Evolutionary conservation across 371 early-diverging fungal species (phyloP).

Genomic region (Nematocida sp.): DNA sequence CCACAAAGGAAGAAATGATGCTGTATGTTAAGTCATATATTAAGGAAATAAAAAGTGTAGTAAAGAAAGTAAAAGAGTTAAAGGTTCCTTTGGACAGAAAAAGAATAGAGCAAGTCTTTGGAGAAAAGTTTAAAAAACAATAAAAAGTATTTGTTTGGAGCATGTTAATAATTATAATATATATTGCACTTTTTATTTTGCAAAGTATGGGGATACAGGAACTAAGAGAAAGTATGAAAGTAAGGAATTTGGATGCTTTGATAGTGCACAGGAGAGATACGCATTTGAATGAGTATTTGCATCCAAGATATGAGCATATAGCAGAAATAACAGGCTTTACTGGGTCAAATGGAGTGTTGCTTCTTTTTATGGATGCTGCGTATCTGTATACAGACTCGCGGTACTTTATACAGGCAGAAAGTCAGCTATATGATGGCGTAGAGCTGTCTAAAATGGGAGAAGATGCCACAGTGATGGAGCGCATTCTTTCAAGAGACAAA

Average conservation of each 20-base stretch:
- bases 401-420: constrained; percentile 89
- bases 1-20: not conserved
- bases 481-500: constrained; percentile 26
- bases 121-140: not conserved
- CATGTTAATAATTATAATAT: not conserved
- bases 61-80: constrained; percentile 6
- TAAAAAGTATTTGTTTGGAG: not conserved
- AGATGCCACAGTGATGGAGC: constrained; percentile 67
- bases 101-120: constrained; percentile 30
- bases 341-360: constrained; percentile 84
- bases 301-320: constrained; percentile 81
- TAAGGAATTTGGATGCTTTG: constrained; percentile 54
- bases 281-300: constrained; percentile 83
- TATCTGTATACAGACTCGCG: constrained; percentile 91
- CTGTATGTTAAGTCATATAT: constrained; percentile 35
- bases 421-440: constrained; percentile 71
- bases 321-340: constrained; percentile 87
- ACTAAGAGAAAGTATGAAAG: constrained; percentile 3
- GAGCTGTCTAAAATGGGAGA: constrained; percentile 71
- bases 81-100: constrained; percentile 10
- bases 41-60: constrained; percentile 33
- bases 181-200: not conserved
- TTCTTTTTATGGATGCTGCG: constrained; percentile 71
- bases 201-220: not conserved
- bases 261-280: constrained; percentile 58